Evolutionary conservation across 2,329 filamentous ascomycete species (phyloP), one percentile per base, ranked within the genome.

Genomic region (Plectosphaerella sp.): DNA sequence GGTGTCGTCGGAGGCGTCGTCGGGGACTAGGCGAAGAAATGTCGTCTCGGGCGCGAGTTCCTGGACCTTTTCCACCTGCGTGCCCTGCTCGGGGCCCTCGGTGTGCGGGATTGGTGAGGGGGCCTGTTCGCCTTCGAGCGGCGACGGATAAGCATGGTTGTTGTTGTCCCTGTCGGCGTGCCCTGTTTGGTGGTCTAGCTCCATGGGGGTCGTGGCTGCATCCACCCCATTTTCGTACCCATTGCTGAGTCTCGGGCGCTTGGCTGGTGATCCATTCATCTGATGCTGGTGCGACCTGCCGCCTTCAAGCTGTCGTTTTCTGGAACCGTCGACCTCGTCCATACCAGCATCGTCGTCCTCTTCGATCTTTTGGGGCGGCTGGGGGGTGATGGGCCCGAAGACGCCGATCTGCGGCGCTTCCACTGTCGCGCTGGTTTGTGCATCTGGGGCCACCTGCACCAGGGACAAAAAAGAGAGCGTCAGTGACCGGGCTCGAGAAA

Each of bases 121-220:
- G 50, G 72, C 73, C 54, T 76, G 74, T 59, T 84, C 80, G 54
- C 78, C 76, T 63, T 84, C 81, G 18, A 82, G 75, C 51, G 83
- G 83, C 51, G 83, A 86, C 50, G 83, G 83, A 62, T 86, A 87
- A 60, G 83, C 83, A 66, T 86, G 80, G 62, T 82, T 80, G 28
- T 22, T 22, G 63, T 74, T 71, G 57, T 71, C 68, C 52, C 68
- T 68, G 52, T 69, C 65, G 58, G 73, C 66, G 50, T 39, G 48
- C 18, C 33, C 41, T 50, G 48, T 35, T 24, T 72, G 70, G 39
- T 70, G 70, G 66, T 86, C 82, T 57, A 84, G 67, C 58, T 86
- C 82, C 80, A 86, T 84, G 58, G 80, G 77, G 56, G 77, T 73
- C 62, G 54, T 59, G 52, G 61, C 60, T 58, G 76, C 72, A 65